These are phyloP conservation scores for Mycena latifolia DNA, from an alignment of 768 basidiomycete genomes.

Conservation along the genomic window DNA sequence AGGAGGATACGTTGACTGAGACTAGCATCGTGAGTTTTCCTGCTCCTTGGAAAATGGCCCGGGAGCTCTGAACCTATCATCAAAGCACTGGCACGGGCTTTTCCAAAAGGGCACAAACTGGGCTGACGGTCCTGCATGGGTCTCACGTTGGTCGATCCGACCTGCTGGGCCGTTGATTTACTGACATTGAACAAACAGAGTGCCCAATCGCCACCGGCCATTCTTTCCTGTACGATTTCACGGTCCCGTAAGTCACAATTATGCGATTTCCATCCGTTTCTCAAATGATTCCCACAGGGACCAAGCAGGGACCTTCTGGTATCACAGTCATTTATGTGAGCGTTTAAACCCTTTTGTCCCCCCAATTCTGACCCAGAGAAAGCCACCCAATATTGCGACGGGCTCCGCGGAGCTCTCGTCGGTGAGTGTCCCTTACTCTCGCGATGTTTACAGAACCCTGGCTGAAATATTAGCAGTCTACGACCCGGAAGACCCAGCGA, in stretches of 20 bases:
- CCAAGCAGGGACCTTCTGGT: slow-evolving; percentile 25
- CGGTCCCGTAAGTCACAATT: slow-evolving; percentile 5
- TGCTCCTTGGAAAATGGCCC: neutral
- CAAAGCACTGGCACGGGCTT: slow-evolving; percentile 44
- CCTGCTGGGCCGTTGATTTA: no score
- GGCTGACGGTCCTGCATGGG: slow-evolving; percentile 43
- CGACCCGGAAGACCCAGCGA: slow-evolving; percentile 18
- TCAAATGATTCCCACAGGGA: no score
- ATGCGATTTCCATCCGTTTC: no score
- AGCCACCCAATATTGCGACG: slow-evolving; percentile 16
- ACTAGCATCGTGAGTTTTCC: slow-evolving; percentile 52
- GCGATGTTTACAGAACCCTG: no score
- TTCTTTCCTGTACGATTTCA: slow-evolving; percentile 20
- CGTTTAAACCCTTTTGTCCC: neutral
- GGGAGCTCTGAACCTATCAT: no score
- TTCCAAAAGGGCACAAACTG: slow-evolving; percentile 39
- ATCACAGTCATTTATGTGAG: slow-evolving; percentile 24
- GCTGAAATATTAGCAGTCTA: neutral
- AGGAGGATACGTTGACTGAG: slow-evolving; percentile 50
- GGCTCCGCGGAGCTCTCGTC: slow-evolving; percentile 9
- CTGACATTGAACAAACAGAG: neutral
- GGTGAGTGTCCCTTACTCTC: no score
- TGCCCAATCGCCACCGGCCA: slow-evolving; percentile 12
- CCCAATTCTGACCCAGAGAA: neutral
- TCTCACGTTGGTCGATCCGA: neutral